Percentiles rank a stretch among this genome's conserved stretches.
Evolutionary conservation across 2,329 filamentous ascomycete species (phyloP).

Genomic region (Colletotrichum godetiae): DNA sequence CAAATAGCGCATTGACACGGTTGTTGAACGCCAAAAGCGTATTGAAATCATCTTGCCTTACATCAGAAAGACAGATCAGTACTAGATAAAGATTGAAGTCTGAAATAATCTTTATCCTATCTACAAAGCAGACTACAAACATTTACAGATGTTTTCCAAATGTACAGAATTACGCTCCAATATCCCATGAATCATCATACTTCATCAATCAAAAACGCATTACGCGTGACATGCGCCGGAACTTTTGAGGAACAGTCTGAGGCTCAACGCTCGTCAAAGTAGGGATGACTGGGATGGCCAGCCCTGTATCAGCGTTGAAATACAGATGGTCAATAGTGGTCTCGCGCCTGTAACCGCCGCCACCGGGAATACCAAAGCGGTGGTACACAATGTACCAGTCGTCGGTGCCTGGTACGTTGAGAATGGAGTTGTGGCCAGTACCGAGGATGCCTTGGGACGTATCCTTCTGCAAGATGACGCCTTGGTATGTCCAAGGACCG

Average conservation of each 20-base stretch:
- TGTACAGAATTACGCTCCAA: background rate
- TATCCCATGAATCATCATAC: background rate
- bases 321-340: slow-evolving; percentile 53
- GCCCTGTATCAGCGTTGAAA: slow-evolving; percentile 49
- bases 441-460: slow-evolving; percentile 53
- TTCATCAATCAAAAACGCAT: slow-evolving; percentile 16
- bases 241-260: slow-evolving; percentile 26
- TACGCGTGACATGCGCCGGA: slow-evolving; percentile 11
- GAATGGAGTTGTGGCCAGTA: slow-evolving; percentile 57
- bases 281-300: slow-evolving; percentile 51
- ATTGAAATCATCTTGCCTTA: background rate
- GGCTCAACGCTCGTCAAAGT: slow-evolving; percentile 47
- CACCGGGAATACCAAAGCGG: slow-evolving; percentile 57
- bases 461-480: slow-evolving; percentile 57
- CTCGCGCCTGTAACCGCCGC: slow-evolving; percentile 56
- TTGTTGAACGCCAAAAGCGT: background rate
- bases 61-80: background rate
- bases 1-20: background rate
- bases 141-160: background rate
- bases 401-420: slow-evolving; percentile 59
- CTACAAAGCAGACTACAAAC: background rate
- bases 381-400: slow-evolving; percentile 64
- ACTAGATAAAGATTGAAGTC: background rate
- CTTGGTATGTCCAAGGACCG: slow-evolving; percentile 58
- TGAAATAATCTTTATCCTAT: background rate